Base-by-base conservation (phyloP, 2,329 filamentous ascomycete species). In the Xylariaceae sp. region DNA sequence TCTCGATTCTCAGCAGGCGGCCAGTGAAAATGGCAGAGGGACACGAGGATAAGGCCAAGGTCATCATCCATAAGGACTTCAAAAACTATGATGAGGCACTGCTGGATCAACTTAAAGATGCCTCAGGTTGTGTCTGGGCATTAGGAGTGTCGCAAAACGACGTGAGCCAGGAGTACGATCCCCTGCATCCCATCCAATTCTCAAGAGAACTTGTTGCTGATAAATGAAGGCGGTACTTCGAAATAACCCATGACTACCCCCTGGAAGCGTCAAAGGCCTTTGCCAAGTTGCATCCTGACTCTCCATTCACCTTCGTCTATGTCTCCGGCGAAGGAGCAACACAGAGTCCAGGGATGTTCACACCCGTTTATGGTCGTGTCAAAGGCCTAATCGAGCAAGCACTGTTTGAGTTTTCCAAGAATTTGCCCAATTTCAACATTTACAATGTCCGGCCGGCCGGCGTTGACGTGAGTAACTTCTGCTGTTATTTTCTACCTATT, bases 11-110 rank as follows among this genome's bases (percentile, higher is more conserved):
- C 17, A 46, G 44, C 33, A 34, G 44, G 18, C 31, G 33, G 17
- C 31, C 44, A 4, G 44, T 46, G 3, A 46, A 46, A 28, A 46
- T 46, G 44, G 44, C 44, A n/a, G 31, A 46, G 33, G 44, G 36
- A n/a, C 28, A 28, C 6, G 17, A 36, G 33, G 44, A 46, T 28
- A 16, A 31, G 12, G 19, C 36, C 31, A 34, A 46, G 12, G 44
- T 46, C 31, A 46, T 46, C 33, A 46, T 46, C 17, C 44, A 46
- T 12, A 46, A 34, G 11, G 44, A 46, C 44, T 46, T 46, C 19
- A 28, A 16, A 18, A 38, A 10, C 3, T 46, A 46, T 16, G 44
- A 46, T 28, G 31, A 28, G 12, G 44, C 22, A 14, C 14, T 46
- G 17, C 33, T 46, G 6, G 17, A 34, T 16, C 31, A 46, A 31